phyloP scores from a whole-genome alignment of 352 stramenopile species.

The Phytopythium oedochilum region DNA sequence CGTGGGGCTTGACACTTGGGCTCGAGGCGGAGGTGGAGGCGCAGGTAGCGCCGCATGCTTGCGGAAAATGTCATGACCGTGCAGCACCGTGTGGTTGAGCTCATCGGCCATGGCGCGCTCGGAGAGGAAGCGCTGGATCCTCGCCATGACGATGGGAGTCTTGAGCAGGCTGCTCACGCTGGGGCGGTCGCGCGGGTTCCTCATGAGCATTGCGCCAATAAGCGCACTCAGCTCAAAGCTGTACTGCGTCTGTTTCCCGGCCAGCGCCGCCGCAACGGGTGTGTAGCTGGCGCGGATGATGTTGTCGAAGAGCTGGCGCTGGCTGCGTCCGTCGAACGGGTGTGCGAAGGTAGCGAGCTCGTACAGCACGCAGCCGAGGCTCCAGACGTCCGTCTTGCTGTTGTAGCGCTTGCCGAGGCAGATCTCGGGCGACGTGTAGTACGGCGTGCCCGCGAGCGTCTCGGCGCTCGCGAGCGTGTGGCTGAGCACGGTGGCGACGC shows the following conservation, averaged over 20 bases:
- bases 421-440: slow-evolving; percentile 94
- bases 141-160: slow-evolving; percentile 45
- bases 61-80: slow-evolving; percentile 65
- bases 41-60: slow-evolving; percentile 12
- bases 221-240: slow-evolving; percentile 28
- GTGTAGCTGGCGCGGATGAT: slow-evolving; percentile 35
- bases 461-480: slow-evolving; percentile 68
- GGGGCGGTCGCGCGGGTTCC: slow-evolving; percentile 51
- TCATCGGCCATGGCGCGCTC: slow-evolving; percentile 46
- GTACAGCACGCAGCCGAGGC: slow-evolving; percentile 92
- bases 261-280: slow-evolving; percentile 11
- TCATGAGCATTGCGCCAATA: slow-evolving; percentile 50
- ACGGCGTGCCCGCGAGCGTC: slow-evolving; percentile 78
- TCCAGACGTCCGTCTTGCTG: slow-evolving; percentile 93
- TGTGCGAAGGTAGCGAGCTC: slow-evolving; percentile 88
- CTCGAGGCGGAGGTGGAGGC: background rate
- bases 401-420: slow-evolving; percentile 91
- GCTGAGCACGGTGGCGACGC: slow-evolving; percentile 68
- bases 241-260: slow-evolving; percentile 6
- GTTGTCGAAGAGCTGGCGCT: slow-evolving; percentile 76
- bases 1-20: background rate
- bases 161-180: slow-evolving; percentile 64
- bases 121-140: slow-evolving; percentile 62
- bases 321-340: slow-evolving; percentile 84
- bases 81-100: slow-evolving; percentile 64